Evolutionary conservation across 768 basidiomycete species (phyloP).

Genomic region (Mycena metata): DNA sequence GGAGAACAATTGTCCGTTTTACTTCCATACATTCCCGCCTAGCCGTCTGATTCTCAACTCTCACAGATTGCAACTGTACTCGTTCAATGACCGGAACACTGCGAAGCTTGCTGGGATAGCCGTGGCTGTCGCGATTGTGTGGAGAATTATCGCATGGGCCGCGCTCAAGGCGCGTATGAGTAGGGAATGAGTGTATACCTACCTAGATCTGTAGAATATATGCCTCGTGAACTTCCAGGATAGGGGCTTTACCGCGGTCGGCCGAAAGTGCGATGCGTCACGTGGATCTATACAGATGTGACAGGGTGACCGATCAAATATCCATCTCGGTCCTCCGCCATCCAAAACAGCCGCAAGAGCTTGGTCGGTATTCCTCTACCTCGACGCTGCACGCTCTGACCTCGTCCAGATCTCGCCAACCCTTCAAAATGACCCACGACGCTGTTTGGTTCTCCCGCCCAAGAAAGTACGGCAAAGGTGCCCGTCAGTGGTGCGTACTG

Average conservation of each 20-base stretch:
- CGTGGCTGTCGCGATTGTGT: conserved; percentile 23
- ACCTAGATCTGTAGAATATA: too few species aligned
- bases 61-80: conserved; percentile 33
- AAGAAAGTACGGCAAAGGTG: conserved; percentile 95
- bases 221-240: too few species aligned
- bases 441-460: conserved; percentile 98
- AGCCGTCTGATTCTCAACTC: not conserved
- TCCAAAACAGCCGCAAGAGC: conserved; percentile 31
- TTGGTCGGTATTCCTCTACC: conserved; percentile 10
- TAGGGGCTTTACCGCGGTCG: too few species aligned
- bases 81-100: conserved; percentile 37
- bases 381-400: not conserved
- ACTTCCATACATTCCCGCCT: not conserved
- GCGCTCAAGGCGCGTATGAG: conserved; percentile 32
- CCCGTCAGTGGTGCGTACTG: conserved; percentile 87
- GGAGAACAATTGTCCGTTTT: conserved; percentile 35
- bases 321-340: conserved; percentile 4
- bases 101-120: conserved; percentile 33
- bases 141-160: conserved; percentile 37
- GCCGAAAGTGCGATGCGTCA: not conserved
- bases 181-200: conserved; percentile 15
- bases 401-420: conserved; percentile 37
- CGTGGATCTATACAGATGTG: not conserved
- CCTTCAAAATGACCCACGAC: conserved; percentile 92
- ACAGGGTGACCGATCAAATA: not conserved